Evolutionary conservation across 2,329 filamentous ascomycete genomes (phyloP).

Genomic region (Camptophora hylomeconis): DNA sequence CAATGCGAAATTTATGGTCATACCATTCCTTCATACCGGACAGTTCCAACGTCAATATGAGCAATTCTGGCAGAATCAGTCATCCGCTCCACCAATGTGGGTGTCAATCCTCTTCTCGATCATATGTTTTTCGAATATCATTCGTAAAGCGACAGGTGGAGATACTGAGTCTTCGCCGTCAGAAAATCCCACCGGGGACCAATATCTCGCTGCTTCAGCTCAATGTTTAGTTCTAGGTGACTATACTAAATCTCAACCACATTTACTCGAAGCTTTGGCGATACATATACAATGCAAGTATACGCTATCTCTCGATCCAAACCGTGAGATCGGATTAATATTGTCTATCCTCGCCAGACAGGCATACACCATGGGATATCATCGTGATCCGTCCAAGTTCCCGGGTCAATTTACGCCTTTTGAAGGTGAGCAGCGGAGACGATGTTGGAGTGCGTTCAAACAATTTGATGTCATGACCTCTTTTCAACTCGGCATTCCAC

Average conservation of each 20-base stretch:
- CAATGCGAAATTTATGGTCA: conserved; percentile 13
- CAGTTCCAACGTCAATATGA: conserved; percentile 32
- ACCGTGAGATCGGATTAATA: conserved; percentile 41
- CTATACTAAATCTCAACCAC: conserved; percentile 14
- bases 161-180: conserved; percentile 20
- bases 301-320: conserved; percentile 37
- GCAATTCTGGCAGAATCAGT: conserved; percentile 37
- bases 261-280: conserved; percentile 15
- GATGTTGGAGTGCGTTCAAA: conserved; percentile 26
- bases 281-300: conserved; percentile 41
- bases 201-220: conserved; percentile 22
- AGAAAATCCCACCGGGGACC: conserved; percentile 30
- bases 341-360: conserved; percentile 44
- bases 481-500: conserved; percentile 51
- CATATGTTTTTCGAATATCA: conserved; percentile 24
- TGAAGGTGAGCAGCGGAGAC: conserved; percentile 40
- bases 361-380: conserved; percentile 49
- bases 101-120: conserved; percentile 40
- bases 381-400: conserved; percentile 44
- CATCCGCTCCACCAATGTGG: conserved; percentile 37
- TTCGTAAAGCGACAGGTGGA: too few relatives aligned
- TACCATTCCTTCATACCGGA: conserved; percentile 12
- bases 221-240: conserved; percentile 43
- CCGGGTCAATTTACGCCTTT: conserved; percentile 39
- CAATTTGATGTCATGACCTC: conserved; percentile 48